Conservation (phyloP, 1,139 yeast genomes). For the Candida glucosophila region DNA sequence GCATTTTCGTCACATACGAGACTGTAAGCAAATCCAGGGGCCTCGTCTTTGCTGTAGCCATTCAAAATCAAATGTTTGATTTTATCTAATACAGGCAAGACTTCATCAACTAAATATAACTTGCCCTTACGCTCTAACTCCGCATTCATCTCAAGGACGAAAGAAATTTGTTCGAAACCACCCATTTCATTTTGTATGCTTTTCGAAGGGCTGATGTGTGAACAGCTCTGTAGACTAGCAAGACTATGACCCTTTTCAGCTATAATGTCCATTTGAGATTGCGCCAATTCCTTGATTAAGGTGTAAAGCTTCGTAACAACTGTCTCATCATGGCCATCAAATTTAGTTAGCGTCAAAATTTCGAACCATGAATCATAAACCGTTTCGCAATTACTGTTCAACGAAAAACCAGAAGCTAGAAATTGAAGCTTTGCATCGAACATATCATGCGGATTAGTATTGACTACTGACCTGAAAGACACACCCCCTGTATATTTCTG, state of each 20-base stretch:
- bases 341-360: slow-evolving; percentile 61
- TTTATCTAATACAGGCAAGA: slow-evolving; percentile 56
- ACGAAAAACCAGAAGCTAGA: slow-evolving; percentile 59
- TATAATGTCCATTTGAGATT: slow-evolving; percentile 68
- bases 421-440: slow-evolving; percentile 36
- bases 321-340: slow-evolving; percentile 29
- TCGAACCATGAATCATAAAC: slow-evolving; percentile 63
- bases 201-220: slow-evolving; percentile 54
- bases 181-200: slow-evolving; percentile 53
- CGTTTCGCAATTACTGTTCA: slow-evolving; percentile 54
- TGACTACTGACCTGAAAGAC: slow-evolving; percentile 47
- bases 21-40: slow-evolving; percentile 39
- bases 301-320: slow-evolving; percentile 67
- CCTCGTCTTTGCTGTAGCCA: slow-evolving; percentile 6
- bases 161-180: slow-evolving; percentile 72
- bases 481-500: slow-evolving; percentile 83
- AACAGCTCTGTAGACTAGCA: slow-evolving; percentile 62
- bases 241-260: slow-evolving; percentile 87
- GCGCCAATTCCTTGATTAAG: slow-evolving; percentile 64
- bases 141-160: slow-evolving; percentile 52
- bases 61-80: slow-evolving; percentile 39
- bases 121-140: slow-evolving; percentile 45
- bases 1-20: slow-evolving; percentile 49
- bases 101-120: slow-evolving; percentile 38
- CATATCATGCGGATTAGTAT: slow-evolving; percentile 47